phyloP scores from a whole-genome alignment of 164 flowering plant species.

The Berberis vulgaris region DNA sequence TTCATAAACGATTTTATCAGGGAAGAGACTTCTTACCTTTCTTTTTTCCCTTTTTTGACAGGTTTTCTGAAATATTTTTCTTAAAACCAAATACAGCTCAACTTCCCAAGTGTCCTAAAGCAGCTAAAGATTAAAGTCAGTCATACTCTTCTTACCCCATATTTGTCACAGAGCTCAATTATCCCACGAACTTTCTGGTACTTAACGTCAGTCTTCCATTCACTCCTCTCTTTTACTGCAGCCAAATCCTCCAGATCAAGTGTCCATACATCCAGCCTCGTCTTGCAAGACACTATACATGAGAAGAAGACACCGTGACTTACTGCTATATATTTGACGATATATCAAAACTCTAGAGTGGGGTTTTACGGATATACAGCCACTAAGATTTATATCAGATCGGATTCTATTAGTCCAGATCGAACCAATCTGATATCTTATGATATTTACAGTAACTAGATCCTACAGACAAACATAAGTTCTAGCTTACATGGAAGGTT shows the following conservation, averaged over 20 bases:
- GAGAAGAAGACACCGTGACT: background rate
- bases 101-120: no score
- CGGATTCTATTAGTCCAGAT: no score
- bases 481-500: conserved; percentile 32
- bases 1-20: no score
- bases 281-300: conserved; percentile 21
- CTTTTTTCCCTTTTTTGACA: no score
- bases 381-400: no score
- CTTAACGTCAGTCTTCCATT: conserved; percentile 18
- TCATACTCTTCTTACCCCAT: conserved; percentile 16
- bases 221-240: conserved; percentile 10
- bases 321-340: background rate
- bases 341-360: background rate
- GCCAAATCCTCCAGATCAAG: conserved; percentile 16
- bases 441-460: no score
- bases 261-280: conserved; percentile 28
- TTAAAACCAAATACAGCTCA: no score
- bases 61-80: no score
- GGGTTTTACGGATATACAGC: background rate
- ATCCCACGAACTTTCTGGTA: conserved; percentile 20
- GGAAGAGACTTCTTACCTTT: no score
- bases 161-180: conserved; percentile 18
- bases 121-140: no score
- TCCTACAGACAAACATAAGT: no score
- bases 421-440: no score